Evolutionary conservation across 2,329 filamentous ascomycete genomes (phyloP).

Genomic region (Emmonsiellopsis sp.): DNA sequence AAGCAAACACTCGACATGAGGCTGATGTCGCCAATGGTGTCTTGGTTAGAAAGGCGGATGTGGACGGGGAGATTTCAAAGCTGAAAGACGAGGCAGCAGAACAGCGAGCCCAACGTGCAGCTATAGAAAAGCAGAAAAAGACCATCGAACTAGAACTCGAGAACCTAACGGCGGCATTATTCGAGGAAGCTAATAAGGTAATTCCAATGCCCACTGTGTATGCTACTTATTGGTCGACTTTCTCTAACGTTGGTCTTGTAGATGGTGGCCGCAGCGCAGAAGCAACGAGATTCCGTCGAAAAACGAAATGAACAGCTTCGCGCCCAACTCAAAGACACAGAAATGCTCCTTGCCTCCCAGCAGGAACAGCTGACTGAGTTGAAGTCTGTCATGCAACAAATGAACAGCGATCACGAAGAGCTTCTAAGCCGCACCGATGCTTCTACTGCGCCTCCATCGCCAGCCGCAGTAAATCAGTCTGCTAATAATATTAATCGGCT

Average conservation of each 20-base stretch:
- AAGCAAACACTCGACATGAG: conserved; percentile 58
- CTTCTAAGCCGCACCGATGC: conserved; percentile 56
- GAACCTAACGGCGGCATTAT: conserved; percentile 81
- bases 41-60: conserved; percentile 62
- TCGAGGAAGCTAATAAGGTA: conserved; percentile 90
- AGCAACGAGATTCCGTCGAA: conserved; percentile 69
- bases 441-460: conserved; percentile 67
- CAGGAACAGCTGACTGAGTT: conserved; percentile 88
- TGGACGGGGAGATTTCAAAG: conserved; percentile 61
- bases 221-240: not conserved
- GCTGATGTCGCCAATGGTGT: conserved; percentile 62
- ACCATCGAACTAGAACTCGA: conserved; percentile 89
- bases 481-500: conserved; percentile 37
- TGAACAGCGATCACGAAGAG: conserved; percentile 61
- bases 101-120: conserved; percentile 55
- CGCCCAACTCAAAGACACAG: conserved; percentile 76
- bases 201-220: not conserved
- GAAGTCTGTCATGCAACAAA: conserved; percentile 84
- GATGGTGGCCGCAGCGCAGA: conserved; percentile 88
- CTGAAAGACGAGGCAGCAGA: conserved; percentile 52
- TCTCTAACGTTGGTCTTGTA: conserved; percentile 19
- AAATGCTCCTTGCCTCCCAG: conserved; percentile 74
- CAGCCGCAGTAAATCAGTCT: conserved; percentile 54
- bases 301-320: conserved; percentile 82
- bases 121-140: conserved; percentile 69